Conservation (phyloP, 306 rosid genomes). For the Chamaecrista fasciculata region DNA sequence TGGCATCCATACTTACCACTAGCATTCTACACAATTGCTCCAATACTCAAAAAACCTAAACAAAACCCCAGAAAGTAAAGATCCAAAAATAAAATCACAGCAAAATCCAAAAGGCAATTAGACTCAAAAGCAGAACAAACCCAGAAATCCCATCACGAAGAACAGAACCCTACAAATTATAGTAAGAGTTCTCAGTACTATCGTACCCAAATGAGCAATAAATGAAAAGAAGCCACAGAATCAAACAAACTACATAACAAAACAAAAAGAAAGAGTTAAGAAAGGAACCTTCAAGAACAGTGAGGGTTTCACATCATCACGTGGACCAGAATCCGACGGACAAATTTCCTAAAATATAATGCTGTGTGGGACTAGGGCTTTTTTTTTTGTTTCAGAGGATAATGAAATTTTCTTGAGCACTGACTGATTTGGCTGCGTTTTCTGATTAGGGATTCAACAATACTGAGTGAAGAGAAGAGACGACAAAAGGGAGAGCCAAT, state of each 20-base stretch:
- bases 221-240: background rate
- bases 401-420: background rate
- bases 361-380: too few relatives aligned
- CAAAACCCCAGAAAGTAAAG: constrained; percentile 5
- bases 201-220: background rate
- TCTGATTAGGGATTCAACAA: background rate
- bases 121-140: background rate
- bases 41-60: constrained; percentile 25
- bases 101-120: background rate
- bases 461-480: too few relatives aligned
- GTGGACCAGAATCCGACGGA: background rate
- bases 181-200: background rate
- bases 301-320: background rate
- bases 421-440: background rate
- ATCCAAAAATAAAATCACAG: background rate
- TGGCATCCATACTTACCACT: constrained; percentile 32
- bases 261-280: background rate
- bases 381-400: too few relatives aligned
- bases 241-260: background rate
- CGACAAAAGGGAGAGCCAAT: background rate
- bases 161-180: background rate
- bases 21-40: constrained; percentile 25
- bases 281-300: constrained; percentile 1
- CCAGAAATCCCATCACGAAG: background rate
- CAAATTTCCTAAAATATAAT: background rate